Evolutionary conservation across 129 eudicot species (phyloP).

Genomic region (sunflower (Helianthus annuus)): HanXRQr2.0-SUNRISE NC_035446.2:146225927-146226426

Average conservation of each 20-base stretch:
- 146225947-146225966: constrained; percentile 96
- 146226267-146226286: neutral
- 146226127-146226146: too few relatives aligned
- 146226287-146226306: neutral
- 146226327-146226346: neutral
- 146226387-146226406: too few relatives aligned
- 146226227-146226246: neutral
- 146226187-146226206: too few relatives aligned
- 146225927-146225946: constrained; percentile 98
- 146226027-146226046: constrained; percentile 69
- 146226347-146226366: too few relatives aligned
- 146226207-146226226: too few relatives aligned
- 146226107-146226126: too few relatives aligned
- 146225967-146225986: constrained; percentile 68
- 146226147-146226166: too few relatives aligned
- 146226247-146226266: neutral
- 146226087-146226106: neutral
- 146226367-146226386: too few relatives aligned
- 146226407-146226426: too few relatives aligned
- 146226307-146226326: neutral
- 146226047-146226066: constrained; percentile 4
- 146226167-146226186: too few relatives aligned
- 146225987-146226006: constrained; percentile 90
- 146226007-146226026: constrained; percentile 92
- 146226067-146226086: neutral